These are phyloP conservation scores for Vararia minispora DNA, from an alignment of 768 basidiomycete genomes.

Conservation along the genomic window DNA sequence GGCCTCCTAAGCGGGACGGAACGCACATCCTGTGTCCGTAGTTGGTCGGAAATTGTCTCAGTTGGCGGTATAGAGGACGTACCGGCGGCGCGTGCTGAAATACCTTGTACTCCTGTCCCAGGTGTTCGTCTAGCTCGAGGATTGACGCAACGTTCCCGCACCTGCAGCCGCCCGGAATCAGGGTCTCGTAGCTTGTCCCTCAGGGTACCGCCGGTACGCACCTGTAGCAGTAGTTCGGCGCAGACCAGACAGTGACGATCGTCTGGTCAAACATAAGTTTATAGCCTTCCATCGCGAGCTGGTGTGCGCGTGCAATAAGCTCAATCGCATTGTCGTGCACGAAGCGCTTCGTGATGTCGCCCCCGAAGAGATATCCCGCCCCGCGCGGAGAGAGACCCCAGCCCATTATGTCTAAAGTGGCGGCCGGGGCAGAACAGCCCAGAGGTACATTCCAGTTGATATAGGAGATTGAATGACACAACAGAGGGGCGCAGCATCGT, in stretches of 20 bases:
- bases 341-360: slow-evolving; percentile 83
- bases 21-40: slow-evolving; percentile 52
- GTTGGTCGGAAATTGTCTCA: background rate
- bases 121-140: slow-evolving; percentile 85
- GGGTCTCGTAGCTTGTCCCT: too few species aligned
- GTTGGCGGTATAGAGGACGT: slow-evolving; percentile 20
- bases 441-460: slow-evolving; percentile 39
- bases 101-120: slow-evolving; percentile 92
- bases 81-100: slow-evolving; percentile 86
- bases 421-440: slow-evolving; percentile 11
- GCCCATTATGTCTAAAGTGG: slow-evolving; percentile 62
- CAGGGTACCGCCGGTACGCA: slow-evolving; percentile 30
- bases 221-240: slow-evolving; percentile 98
- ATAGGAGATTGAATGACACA: background rate
- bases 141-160: slow-evolving; percentile 97
- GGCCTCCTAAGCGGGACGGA: slow-evolving; percentile 78
- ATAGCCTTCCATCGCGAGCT: slow-evolving; percentile 95
- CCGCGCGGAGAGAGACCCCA: slow-evolving; percentile 98
- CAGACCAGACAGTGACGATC: slow-evolving; percentile 97
- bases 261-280: slow-evolving; percentile 94
- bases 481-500: background rate
- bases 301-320: slow-evolving; percentile 93
- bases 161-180: slow-evolving; percentile 26
- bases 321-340: slow-evolving; percentile 87
- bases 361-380: slow-evolving; percentile 92